phyloP scores from a whole-genome alignment of 2,329 filamentous ascomycete species.

The Aspergillus niger region DNA sequence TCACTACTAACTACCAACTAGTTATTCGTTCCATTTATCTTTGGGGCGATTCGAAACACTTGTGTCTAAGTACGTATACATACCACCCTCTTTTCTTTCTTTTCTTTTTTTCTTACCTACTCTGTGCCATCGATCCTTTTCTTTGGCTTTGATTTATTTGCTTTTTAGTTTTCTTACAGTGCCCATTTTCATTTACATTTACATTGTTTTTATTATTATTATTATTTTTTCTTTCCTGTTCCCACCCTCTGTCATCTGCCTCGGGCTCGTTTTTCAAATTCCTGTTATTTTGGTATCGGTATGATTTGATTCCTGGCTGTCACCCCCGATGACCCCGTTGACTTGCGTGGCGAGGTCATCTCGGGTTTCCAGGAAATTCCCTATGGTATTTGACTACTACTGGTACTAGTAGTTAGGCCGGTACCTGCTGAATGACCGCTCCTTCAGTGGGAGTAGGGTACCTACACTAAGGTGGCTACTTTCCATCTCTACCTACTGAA shows the following conservation, averaged over 20 bases:
- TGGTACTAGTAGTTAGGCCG: too few species aligned
- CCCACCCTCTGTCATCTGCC: background rate
- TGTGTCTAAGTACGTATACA: conserved; percentile 16
- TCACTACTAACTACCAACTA: too few species aligned
- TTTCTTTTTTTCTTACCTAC: background rate
- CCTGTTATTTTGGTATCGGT: background rate
- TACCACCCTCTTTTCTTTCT: conserved; percentile 9
- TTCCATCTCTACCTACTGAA: background rate
- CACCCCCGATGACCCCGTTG: background rate
- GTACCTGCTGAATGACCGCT: too few species aligned
- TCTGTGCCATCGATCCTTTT: background rate
- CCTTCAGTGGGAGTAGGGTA: background rate
- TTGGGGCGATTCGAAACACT: conserved; percentile 5
- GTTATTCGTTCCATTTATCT: background rate
- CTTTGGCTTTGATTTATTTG: conserved; percentile 4
- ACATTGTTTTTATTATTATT: background rate
- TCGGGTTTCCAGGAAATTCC: background rate
- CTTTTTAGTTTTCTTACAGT: conserved; percentile 14
- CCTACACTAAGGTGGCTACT: background rate
- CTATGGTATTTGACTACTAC: too few species aligned
- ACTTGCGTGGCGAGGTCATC: background rate
- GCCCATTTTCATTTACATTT: background rate
- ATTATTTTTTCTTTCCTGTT: conserved; percentile 1
- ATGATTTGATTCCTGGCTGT: background rate
- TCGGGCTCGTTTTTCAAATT: background rate